Evolutionary conservation across 306 rosid genomes (phyloP).

Genomic region (Glycine tomentella): DNA sequence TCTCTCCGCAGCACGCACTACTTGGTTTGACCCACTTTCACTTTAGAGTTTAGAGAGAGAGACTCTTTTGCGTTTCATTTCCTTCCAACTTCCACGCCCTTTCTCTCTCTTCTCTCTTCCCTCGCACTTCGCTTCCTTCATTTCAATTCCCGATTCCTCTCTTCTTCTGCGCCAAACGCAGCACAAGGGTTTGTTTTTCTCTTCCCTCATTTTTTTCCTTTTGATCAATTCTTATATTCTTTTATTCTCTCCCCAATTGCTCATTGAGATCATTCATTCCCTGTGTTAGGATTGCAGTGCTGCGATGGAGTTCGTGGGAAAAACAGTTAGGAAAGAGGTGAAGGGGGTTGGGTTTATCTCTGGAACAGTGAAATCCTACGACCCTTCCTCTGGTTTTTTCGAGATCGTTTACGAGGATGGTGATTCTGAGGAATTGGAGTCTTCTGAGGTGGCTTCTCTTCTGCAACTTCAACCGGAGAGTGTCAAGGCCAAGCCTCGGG

Average conservation of each 20-base stretch:
- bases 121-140: slow-evolving; percentile 30
- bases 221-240: background rate
- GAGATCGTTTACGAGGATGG: slow-evolving; percentile 74
- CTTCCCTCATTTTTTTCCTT: background rate
- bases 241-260: background rate
- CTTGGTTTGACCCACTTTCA: slow-evolving; percentile 44
- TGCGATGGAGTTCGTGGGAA: slow-evolving; percentile 80
- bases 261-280: slow-evolving; percentile 51
- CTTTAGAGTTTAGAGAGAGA: too few species aligned
- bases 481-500: slow-evolving; percentile 43
- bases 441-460: slow-evolving; percentile 57
- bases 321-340: slow-evolving; percentile 65
- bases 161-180: background rate
- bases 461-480: slow-evolving; percentile 49
- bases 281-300: slow-evolving; percentile 36
- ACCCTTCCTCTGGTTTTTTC: slow-evolving; percentile 63
- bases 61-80: slow-evolving; percentile 18
- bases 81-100: slow-evolving; percentile 33
- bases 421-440: slow-evolving; percentile 70
- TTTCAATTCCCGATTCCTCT: slow-evolving; percentile 47
- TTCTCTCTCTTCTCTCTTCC: slow-evolving; percentile 27
- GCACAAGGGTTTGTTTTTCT: slow-evolving; percentile 24
- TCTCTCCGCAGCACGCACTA: slow-evolving; percentile 8
- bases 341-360: slow-evolving; percentile 54
- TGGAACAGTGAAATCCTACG: slow-evolving; percentile 84